A percentile compares a stretch with the other conserved stretches of the same genome.
Conservation (phyloP, 768 basidiomycete genomes). For the Rhizopogon salebrosus region DNA sequence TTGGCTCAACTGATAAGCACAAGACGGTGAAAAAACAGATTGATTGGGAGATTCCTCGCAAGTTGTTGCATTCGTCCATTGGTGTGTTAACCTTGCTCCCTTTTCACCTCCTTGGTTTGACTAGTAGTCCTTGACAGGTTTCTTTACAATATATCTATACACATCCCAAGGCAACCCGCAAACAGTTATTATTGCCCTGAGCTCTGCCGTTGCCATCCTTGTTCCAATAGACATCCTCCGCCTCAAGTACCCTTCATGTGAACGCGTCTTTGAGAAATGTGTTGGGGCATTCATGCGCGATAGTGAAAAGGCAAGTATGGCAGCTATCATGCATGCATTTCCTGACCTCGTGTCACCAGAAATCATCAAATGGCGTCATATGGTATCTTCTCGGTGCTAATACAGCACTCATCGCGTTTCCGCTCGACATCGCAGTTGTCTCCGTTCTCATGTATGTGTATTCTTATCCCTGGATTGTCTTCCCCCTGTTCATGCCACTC, state of each 20-base stretch:
- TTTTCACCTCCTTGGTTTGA: not conserved
- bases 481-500: slow-evolving; percentile 3
- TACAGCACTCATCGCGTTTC: slow-evolving; percentile 68
- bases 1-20: slow-evolving; percentile 6
- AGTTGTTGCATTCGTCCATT: slow-evolving; percentile 82
- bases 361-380: slow-evolving; percentile 77
- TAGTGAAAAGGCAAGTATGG: slow-evolving; percentile 53
- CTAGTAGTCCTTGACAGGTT: slow-evolving; percentile 36
- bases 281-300: slow-evolving; percentile 89
- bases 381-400: slow-evolving; percentile 89
- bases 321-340: slow-evolving; percentile 18
- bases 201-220: slow-evolving; percentile 61
- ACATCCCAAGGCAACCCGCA: slow-evolving; percentile 40
- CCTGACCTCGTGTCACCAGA: slow-evolving; percentile 28
- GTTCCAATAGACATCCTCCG: slow-evolving; percentile 74
- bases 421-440: slow-evolving; percentile 84
- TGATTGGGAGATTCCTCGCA: slow-evolving; percentile 91
- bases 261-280: slow-evolving; percentile 59
- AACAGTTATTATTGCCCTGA: slow-evolving; percentile 56
- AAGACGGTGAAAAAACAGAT: slow-evolving; percentile 33
- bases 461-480: not conserved
- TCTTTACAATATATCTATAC: slow-evolving; percentile 60
- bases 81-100: slow-evolving; percentile 37
- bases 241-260: slow-evolving; percentile 60
- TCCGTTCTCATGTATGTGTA: slow-evolving; percentile 80